phyloP scores from a whole-genome alignment of 2,329 filamentous ascomycete genomes.

The Fusarium phyllophilum region DNA sequence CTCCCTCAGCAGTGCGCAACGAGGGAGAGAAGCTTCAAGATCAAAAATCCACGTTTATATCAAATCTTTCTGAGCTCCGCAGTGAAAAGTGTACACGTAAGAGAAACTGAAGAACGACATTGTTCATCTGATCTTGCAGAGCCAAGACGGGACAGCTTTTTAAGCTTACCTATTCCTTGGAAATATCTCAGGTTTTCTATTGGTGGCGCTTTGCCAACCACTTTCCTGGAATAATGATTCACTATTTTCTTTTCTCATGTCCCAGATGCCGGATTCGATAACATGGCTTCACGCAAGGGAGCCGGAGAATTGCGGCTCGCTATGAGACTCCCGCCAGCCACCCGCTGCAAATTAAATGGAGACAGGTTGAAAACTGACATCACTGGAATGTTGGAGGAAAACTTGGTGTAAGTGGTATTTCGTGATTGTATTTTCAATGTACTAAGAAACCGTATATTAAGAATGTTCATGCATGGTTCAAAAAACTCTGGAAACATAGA shows the following conservation, averaged over 20 bases:
- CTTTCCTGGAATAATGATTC: neutral
- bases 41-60: constrained; percentile 5
- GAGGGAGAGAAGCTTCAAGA: constrained; percentile 15
- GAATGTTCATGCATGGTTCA: constrained; percentile 28
- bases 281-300: constrained; percentile 5
- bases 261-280: neutral
- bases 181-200: neutral
- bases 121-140: neutral
- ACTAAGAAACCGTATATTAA: constrained; percentile 33
- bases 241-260: neutral
- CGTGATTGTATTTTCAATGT: constrained; percentile 16
- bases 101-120: neutral
- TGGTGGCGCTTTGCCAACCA: neutral
- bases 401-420: constrained; percentile 9
- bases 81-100: neutral
- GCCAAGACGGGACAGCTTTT: neutral
- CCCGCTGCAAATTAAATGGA: neutral
- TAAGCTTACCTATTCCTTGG: constrained; percentile 1
- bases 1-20: constrained; percentile 31
- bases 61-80: neutral
- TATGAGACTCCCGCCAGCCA: constrained; percentile 24
- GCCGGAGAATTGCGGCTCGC: constrained; percentile 5
- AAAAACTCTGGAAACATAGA: constrained; percentile 28
- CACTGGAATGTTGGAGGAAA: constrained; percentile 12
- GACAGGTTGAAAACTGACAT: constrained; percentile 2